Evolutionary conservation across 345 rosid species (phyloP).

Genomic region (Salix exigua): DNA sequence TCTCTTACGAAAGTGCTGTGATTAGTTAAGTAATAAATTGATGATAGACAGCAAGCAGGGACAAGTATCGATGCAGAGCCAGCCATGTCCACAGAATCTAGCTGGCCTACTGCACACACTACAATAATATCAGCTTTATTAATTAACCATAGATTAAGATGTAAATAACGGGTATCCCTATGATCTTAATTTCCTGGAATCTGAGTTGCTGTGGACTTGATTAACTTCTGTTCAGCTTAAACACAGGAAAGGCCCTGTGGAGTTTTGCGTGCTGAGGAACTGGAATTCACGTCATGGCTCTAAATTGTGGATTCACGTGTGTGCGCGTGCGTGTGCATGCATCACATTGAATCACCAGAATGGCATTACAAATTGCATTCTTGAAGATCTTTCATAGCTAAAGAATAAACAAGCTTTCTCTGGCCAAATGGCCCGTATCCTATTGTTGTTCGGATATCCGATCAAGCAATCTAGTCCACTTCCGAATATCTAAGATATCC

Average conservation of each 20-base stretch:
- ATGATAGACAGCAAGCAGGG: not conserved
- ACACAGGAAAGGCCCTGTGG: not conserved
- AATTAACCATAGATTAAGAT: not conserved
- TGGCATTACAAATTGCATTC: not conserved
- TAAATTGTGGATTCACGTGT: not conserved
- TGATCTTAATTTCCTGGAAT: not conserved
- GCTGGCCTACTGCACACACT: not conserved
- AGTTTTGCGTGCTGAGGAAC: not conserved
- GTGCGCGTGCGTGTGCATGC: rapidly evolving
- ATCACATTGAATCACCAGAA: not conserved
- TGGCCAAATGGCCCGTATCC: not conserved
- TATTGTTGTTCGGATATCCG: not conserved
- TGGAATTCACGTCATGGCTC: not conserved
- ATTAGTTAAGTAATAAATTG: not conserved
- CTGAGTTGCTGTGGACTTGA: not conserved
- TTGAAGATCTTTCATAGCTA: not conserved
- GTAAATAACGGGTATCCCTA: not conserved
- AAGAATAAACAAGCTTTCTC: not conserved
- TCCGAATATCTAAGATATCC: no score
- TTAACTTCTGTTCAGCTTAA: not conserved
- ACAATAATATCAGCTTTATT: not conserved
- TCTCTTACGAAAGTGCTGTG: not conserved
- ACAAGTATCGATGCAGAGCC: not conserved
- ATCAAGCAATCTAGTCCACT: not conserved
- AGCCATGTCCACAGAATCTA: not conserved